Evolutionary conservation across 192 early-diverging fungal species (phyloP).

Genomic region (Coemansia sp.): DNA sequence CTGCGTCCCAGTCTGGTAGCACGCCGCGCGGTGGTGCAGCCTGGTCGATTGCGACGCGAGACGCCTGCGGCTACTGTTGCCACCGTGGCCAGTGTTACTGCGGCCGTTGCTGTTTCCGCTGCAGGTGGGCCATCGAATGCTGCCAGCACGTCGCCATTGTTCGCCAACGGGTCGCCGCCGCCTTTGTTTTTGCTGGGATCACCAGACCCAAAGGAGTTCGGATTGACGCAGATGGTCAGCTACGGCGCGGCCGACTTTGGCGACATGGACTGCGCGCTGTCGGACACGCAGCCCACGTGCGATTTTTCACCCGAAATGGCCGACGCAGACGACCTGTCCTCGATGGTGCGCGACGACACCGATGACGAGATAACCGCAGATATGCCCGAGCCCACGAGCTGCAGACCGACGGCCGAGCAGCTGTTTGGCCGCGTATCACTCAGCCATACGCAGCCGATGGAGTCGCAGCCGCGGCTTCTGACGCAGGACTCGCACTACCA

Average conservation of each 20-base stretch:
- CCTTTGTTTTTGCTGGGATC: slow-evolving; percentile 2
- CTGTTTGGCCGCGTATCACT: background rate
- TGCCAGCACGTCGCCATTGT: background rate
- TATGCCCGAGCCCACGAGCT: too few species aligned
- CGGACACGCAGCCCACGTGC: slow-evolving; percentile 4
- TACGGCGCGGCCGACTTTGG: slow-evolving; percentile 2
- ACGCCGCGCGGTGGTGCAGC: background rate
- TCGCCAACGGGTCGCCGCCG: background rate
- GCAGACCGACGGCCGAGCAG: background rate
- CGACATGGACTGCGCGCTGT: background rate
- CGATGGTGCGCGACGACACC: too few species aligned
- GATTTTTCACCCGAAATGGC: background rate
- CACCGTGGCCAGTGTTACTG: too few species aligned
- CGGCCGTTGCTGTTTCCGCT: background rate
- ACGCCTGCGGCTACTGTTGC: background rate
- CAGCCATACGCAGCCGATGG: background rate
- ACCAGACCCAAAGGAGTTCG: background rate
- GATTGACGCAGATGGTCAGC: slow-evolving; percentile 7
- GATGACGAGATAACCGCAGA: too few species aligned
- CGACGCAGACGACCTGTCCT: too few species aligned
- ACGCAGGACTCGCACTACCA: slow-evolving; percentile 6
- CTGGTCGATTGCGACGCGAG: background rate
- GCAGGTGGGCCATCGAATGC: background rate
- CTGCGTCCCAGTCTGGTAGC: background rate
- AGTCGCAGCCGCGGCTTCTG: slow-evolving; percentile 6